Conservation (phyloP, 2,329 filamentous ascomycete genomes). For the Lachnellula hyalina region DNA sequence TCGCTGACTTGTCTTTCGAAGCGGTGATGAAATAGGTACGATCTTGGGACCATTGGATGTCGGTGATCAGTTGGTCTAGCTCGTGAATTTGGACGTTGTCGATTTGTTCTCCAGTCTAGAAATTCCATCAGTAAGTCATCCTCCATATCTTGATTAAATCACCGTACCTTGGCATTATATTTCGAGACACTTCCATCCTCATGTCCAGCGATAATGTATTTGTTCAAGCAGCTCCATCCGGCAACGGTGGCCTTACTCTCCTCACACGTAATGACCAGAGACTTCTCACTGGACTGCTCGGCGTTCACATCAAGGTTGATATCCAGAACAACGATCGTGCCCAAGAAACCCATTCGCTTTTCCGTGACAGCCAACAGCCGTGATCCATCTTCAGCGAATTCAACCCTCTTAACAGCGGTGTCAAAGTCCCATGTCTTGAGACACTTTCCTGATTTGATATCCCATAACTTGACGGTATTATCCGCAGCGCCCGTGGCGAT, state of each 20-base stretch:
- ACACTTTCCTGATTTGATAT: conserved; percentile 85
- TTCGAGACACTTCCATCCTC: conserved; percentile 90
- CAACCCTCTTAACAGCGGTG: conserved; percentile 94
- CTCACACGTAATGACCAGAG: conserved; percentile 83
- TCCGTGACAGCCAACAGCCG: conserved; percentile 91
- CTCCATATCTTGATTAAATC: neutral
- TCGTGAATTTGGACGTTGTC: conserved; percentile 82
- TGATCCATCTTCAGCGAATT: conserved; percentile 92
- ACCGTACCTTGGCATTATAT: conserved; percentile 78
- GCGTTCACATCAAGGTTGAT: conserved; percentile 78
- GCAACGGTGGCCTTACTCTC: conserved; percentile 97
- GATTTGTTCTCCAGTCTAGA: conserved; percentile 70
- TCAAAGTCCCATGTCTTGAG: conserved; percentile 98
- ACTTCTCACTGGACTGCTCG: conserved; percentile 78
- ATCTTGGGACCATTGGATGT: conserved; percentile 91
- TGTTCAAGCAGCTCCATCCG: conserved; percentile 88
- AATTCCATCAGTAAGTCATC: conserved; percentile 12
- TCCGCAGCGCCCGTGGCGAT: conserved; percentile 95
- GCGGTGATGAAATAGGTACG: conserved; percentile 98
- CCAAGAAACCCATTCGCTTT: conserved; percentile 95
- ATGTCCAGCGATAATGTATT: conserved; percentile 96
- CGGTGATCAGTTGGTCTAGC: conserved; percentile 69
- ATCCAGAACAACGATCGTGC: conserved; percentile 89
- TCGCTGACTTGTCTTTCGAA: conserved; percentile 95
- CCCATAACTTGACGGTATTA: conserved; percentile 97